These are phyloP conservation scores for Dendrocalamus latiflorus DNA, from an alignment of 202 grass and related monocot species.

Conservation along the genomic window DNA sequence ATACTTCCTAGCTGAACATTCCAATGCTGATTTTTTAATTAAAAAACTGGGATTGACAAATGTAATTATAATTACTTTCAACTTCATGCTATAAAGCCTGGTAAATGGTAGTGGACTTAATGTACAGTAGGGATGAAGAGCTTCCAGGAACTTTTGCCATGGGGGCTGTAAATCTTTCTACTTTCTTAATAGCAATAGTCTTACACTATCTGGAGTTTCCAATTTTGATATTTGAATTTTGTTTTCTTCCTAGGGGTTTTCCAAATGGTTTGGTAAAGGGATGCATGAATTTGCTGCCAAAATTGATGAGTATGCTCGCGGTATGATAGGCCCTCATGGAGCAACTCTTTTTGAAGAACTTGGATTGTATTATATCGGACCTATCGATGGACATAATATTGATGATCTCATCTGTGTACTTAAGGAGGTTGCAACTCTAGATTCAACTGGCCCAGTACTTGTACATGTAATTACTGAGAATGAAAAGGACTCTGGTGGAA, in stretches of 20 bases:
- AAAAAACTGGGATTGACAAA: neutral
- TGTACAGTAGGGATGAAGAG: neutral
- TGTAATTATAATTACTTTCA: neutral
- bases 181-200: neutral
- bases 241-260: conserved; percentile 43
- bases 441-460: conserved; percentile 67
- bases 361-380: conserved; percentile 75
- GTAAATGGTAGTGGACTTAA: neutral
- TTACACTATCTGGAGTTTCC: neutral
- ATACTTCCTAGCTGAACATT: neutral
- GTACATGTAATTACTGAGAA: conserved; percentile 65
- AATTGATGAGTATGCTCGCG: conserved; percentile 72
- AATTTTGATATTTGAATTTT: conserved; percentile 2
- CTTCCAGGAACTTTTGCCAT: neutral
- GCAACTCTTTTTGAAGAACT: conserved; percentile 86
- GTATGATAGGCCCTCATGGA: conserved; percentile 71
- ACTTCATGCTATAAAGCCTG: neutral
- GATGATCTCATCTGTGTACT: conserved; percentile 77
- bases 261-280: conserved; percentile 75
- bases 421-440: conserved; percentile 55
- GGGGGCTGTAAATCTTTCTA: neutral
- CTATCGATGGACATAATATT: conserved; percentile 68
- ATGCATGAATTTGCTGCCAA: conserved; percentile 79
- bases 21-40: neutral
- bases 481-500: conserved; percentile 35